Base-by-base conservation (phyloP, 2,329 filamentous ascomycete genomes). In the Ophiocordyceps unilateralis region DNA sequence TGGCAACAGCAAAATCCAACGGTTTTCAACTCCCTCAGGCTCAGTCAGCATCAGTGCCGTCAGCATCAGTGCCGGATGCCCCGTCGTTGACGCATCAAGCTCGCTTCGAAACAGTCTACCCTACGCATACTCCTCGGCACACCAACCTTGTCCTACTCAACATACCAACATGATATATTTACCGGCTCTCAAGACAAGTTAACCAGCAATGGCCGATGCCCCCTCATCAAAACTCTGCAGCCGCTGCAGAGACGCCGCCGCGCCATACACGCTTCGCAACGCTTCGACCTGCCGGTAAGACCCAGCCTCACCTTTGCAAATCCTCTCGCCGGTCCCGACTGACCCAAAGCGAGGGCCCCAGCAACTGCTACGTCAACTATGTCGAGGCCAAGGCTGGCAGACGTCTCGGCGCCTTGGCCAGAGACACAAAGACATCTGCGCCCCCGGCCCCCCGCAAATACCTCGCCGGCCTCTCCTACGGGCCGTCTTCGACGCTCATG, bases 381-480 rank as follows among this genome's bases (percentile, higher is more conserved):
- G 70, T 93, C 44, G 68, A 74, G 46, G 78, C 75, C 50, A 96
- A 96, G 61, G 72, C 79, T 47, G 72, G 85, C 51, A 89, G 89
- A 60, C 83, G 87, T 19, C 62, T 77, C 23, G 67, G 66, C 48
- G 59, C 62, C 19, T 59, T 76, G 7, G 69, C 67, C 53, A 66
- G 65, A 37, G 69, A 74, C 44, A 68, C 62, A 41, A 61, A 63
- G 44, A 48, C 53, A 47, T 52, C 56, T 40, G 49, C 55, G 43
- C 55, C 58, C 45, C 58, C 53, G 47, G 55, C 53, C 49, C 53
- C 57, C 11, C 58, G 57, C 36, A 55, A 55, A 42, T 73, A 94
- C 40, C 65, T 94, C 17, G 65, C 94, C 19, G 85, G 87, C 6
- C 65, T 95, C 2, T 94, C 88, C 0, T 80, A 86, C 53, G 89